These are phyloP conservation scores for Phytopythium boreale DNA, from an alignment of 352 stramenopile species.

Conservation along the genomic window DNA sequence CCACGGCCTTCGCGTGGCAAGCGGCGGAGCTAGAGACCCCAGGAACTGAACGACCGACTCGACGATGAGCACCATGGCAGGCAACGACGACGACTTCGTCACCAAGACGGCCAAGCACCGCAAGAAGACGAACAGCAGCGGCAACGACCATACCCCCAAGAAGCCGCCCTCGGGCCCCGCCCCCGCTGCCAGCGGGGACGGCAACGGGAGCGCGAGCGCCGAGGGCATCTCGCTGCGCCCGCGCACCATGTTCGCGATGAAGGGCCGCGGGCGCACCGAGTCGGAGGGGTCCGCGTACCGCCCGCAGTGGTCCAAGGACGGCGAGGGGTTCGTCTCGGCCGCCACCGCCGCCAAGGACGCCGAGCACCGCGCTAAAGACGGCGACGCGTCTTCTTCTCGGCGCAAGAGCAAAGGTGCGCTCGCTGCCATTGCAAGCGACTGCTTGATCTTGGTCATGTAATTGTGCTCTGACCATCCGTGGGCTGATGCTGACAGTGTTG, in stretches of 20 bases:
- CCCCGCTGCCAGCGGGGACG: background rate
- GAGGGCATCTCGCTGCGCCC: slow-evolving; percentile 72
- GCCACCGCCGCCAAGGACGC: slow-evolving; percentile 35
- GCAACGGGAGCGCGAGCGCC: slow-evolving; percentile 8
- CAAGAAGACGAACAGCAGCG: slow-evolving; percentile 40
- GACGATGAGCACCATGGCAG: slow-evolving; percentile 27
- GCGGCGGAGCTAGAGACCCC: background rate
- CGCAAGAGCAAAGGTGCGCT: slow-evolving; percentile 75
- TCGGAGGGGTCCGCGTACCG: slow-evolving; percentile 67
- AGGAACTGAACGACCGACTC: slow-evolving; percentile 3
- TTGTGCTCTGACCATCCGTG: background rate
- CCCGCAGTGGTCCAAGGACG: slow-evolving; percentile 85
- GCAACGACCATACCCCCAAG: slow-evolving; percentile 16
- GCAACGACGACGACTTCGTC: slow-evolving; percentile 70
- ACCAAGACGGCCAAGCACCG: slow-evolving; percentile 73
- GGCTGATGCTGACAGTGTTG: slow-evolving; percentile 31
- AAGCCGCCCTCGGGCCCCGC: slow-evolving; percentile 15
- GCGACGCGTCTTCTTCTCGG: slow-evolving; percentile 20
- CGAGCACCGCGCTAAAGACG: slow-evolving; percentile 29
- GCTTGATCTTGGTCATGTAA: background rate
- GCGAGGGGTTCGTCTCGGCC: slow-evolving; percentile 76
- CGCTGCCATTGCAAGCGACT: background rate
- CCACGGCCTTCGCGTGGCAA: background rate
- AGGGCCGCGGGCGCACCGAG: slow-evolving; percentile 71
- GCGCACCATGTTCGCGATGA: slow-evolving; percentile 89